Percentiles rank a stretch among this genome's conserved stretches.
Conservation (phyloP, 202 grass and related monocot genomes). For the Hordeum pubiflorum region DNA sequence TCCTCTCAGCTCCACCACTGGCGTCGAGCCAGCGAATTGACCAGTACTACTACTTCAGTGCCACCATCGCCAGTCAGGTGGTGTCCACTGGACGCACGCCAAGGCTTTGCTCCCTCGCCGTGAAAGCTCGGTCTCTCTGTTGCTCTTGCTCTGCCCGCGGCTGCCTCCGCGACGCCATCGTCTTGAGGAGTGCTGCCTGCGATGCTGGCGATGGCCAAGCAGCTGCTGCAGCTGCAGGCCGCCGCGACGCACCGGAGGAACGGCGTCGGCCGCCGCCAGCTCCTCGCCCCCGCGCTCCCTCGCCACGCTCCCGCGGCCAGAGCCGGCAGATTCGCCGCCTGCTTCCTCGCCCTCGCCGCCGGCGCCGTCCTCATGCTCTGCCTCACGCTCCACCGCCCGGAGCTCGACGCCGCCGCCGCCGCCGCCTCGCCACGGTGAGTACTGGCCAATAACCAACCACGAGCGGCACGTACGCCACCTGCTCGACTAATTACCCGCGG, state of each 20-base stretch:
- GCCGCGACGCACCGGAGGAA: constrained; percentile 19
- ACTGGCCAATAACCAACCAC: not conserved
- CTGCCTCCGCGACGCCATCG: not conserved
- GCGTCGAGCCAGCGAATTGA: not conserved
- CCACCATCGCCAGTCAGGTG: not conserved
- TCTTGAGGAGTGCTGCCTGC: not conserved
- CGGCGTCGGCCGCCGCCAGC: constrained; percentile 12
- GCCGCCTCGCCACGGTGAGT: constrained; percentile 31
- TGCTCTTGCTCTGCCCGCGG: not conserved
- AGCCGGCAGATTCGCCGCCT: constrained; percentile 23
- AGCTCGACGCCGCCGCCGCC: not conserved
- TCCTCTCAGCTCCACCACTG: not conserved
- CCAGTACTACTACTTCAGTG: not conserved
- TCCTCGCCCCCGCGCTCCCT: not conserved
- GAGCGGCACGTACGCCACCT: not conserved
- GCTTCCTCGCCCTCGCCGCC: constrained; percentile 28
- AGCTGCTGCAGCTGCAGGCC: constrained; percentile 10
- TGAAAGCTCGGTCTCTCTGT: not conserved
- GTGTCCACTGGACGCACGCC: not conserved
- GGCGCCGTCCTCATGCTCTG: constrained; percentile 24
- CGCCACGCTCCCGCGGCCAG: constrained; percentile 3
- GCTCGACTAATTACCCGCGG: not conserved
- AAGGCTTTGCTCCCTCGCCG: not conserved
- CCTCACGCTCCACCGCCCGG: constrained; percentile 11
- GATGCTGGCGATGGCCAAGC: constrained; percentile 29